Percentiles rank a stretch among this genome's conserved stretches.
Evolutionary conservation across 176 grass and related monocot species (phyloP).

Genomic region (Oropetium thomaeum): DNA sequence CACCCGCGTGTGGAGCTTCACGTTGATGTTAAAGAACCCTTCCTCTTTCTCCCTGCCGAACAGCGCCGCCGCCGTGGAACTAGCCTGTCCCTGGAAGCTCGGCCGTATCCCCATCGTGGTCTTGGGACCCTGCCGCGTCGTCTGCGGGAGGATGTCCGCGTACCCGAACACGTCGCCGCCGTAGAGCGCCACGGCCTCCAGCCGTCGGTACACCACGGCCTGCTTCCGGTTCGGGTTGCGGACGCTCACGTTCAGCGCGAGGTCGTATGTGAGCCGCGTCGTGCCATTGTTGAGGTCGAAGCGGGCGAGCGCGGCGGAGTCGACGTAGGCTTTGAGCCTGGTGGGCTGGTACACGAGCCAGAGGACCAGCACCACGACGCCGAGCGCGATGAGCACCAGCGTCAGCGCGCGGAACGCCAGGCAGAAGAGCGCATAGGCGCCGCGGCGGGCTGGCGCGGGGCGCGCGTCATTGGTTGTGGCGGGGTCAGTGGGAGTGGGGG

Average conservation of each 20-base stretch:
- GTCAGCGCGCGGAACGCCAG: slow-evolving; percentile 23
- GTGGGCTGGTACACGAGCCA: slow-evolving; percentile 61
- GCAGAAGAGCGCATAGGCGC: slow-evolving; percentile 19
- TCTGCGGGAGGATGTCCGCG: slow-evolving; percentile 16
- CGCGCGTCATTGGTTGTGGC: neutral
- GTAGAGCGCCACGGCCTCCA: slow-evolving; percentile 55
- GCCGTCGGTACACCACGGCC: slow-evolving; percentile 40
- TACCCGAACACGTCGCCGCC: slow-evolving; percentile 24
- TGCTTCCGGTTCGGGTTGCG: slow-evolving; percentile 59
- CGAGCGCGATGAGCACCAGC: slow-evolving; percentile 28
- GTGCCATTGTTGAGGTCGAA: slow-evolving; percentile 40
- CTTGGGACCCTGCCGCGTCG: slow-evolving; percentile 34
- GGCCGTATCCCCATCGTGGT: slow-evolving; percentile 27
- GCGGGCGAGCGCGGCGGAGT: slow-evolving; percentile 37
- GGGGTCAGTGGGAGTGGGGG: neutral
- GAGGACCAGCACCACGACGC: slow-evolving; percentile 38
- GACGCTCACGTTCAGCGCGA: slow-evolving; percentile 40
- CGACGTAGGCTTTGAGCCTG: slow-evolving; percentile 39
- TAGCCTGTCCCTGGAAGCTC: slow-evolving; percentile 11
- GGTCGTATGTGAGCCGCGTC: slow-evolving; percentile 27
- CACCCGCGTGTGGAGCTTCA: slow-evolving; percentile 37
- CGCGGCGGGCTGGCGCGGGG: too few relatives aligned
- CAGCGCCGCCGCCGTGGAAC: neutral
- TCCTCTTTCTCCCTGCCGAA: slow-evolving; percentile 37
- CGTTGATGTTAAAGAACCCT: slow-evolving; percentile 46